Percentiles rank a stretch among this genome's conserved stretches.
These are phyloP conservation scores for Jacaranda copaia DNA, from an alignment of 257 asterid genomes.

Conservation along the genomic window DNA sequence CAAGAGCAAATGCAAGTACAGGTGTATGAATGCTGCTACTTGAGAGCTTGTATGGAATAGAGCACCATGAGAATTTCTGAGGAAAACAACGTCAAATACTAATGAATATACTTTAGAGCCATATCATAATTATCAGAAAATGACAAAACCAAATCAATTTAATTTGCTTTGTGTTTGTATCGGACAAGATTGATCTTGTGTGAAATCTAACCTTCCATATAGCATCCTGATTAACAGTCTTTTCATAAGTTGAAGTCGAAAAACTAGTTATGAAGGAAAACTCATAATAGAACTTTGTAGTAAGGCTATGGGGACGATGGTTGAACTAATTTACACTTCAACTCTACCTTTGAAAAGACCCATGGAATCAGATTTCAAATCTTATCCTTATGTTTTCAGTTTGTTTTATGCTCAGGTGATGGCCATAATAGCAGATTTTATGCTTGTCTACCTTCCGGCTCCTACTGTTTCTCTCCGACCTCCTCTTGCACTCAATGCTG, in stretches of 20 bases:
- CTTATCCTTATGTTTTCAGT: slow-evolving; percentile 28
- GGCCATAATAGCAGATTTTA: slow-evolving; percentile 97
- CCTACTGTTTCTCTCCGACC: slow-evolving; percentile 93
- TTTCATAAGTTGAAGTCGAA: background rate
- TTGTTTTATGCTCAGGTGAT: slow-evolving; percentile 61
- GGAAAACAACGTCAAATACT: no score
- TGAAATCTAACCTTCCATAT: background rate
- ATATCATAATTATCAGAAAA: no score
- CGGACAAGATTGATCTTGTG: background rate
- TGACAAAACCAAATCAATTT: no score
- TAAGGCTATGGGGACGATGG: background rate
- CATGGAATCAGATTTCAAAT: slow-evolving; percentile 9
- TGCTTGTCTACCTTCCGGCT: slow-evolving; percentile 98
- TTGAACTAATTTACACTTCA: background rate
- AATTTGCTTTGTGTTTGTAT: background rate
- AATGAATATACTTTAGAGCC: no score
- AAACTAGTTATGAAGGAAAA: background rate
- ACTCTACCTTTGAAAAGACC: background rate
- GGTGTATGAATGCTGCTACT: no score
- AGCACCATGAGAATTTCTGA: no score
- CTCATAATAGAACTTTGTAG: background rate
- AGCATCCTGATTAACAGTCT: background rate
- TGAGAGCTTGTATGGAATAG: no score
- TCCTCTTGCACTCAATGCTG: slow-evolving; percentile 75
- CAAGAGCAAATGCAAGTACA: no score